phyloP scores from a whole-genome alignment of 305 asterid species.

The Ajuga reptans region DNA sequence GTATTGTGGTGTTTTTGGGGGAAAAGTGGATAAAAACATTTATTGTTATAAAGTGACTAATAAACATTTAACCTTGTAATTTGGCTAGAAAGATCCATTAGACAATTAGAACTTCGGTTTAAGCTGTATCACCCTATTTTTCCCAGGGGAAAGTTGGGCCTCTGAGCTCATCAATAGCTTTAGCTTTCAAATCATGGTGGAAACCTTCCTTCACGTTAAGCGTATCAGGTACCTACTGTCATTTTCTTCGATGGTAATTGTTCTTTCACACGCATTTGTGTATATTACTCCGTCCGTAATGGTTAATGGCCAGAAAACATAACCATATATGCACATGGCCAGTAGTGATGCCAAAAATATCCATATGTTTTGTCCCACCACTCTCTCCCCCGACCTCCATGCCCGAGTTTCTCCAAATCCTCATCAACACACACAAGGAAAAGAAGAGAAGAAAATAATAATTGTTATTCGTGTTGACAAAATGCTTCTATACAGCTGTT shows the following conservation, averaged over 20 bases:
- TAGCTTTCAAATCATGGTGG: conserved; percentile 96
- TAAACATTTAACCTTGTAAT: too few species aligned
- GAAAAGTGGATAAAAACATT: too few species aligned
- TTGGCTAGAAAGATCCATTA: too few species aligned
- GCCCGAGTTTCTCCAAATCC: background rate
- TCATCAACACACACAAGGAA: background rate
- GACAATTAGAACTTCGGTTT: background rate
- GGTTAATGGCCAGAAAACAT: background rate
- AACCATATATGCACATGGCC: background rate
- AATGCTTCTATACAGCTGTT: conserved; percentile 40
- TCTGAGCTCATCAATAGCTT: conserved; percentile 69
- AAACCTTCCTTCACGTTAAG: conserved; percentile 81
- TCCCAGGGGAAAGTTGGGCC: conserved; percentile 79
- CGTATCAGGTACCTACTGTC: conserved; percentile 53
- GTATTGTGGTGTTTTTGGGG: too few species aligned
- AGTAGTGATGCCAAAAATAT: background rate
- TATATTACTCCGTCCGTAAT: background rate
- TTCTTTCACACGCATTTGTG: background rate
- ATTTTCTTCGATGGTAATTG: background rate
- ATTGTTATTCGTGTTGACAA: background rate
- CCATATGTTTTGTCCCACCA: background rate
- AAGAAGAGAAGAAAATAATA: too few species aligned
- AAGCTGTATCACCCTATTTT: background rate
- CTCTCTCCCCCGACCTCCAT: too few species aligned
- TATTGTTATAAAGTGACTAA: too few species aligned